Evolutionary conservation across 441 rosid species (phyloP).

Genomic region (Aleurites moluccanus): DNA sequence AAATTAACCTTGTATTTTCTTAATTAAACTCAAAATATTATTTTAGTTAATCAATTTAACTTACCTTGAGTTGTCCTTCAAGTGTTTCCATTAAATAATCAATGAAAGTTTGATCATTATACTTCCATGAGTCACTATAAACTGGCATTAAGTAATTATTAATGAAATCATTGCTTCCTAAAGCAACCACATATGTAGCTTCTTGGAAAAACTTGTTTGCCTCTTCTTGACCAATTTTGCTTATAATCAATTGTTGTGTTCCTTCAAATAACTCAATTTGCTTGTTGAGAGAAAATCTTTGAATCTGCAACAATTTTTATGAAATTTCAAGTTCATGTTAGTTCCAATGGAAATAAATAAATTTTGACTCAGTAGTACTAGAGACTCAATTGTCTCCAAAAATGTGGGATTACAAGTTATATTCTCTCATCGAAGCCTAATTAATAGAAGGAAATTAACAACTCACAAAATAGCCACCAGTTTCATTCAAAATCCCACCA

Average conservation of each 20-base stretch:
- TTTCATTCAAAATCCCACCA: conserved; percentile 84
- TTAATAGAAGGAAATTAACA: neutral
- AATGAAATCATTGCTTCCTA: conserved; percentile 97
- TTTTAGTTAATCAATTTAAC: neutral
- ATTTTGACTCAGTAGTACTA: too few relatives aligned
- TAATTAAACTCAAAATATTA: neutral
- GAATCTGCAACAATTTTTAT: conserved; percentile 54
- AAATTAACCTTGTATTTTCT: too few relatives aligned
- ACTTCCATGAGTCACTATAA: conserved; percentile 75
- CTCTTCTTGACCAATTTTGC: conserved; percentile 49
- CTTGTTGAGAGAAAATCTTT: conserved; percentile 63
- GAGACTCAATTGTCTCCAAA: too few relatives aligned
- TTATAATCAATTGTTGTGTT: conserved; percentile 48
- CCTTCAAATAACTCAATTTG: conserved; percentile 79
- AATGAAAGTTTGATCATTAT: conserved; percentile 61
- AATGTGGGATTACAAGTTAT: too few relatives aligned
- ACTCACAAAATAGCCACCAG: conserved; percentile 80
- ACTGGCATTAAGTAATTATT: conserved; percentile 94
- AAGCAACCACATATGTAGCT: conserved; percentile 71
- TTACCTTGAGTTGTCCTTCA: conserved; percentile 57
- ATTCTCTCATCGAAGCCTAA: too few relatives aligned
- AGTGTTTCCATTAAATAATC: conserved; percentile 75
- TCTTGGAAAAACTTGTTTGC: conserved; percentile 62
- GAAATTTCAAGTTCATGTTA: neutral
- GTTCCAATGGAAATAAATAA: neutral